Evolutionary conservation across 2,329 filamentous ascomycete genomes (phyloP).

Genomic region (Magnaporthiopsis poae): DNA sequence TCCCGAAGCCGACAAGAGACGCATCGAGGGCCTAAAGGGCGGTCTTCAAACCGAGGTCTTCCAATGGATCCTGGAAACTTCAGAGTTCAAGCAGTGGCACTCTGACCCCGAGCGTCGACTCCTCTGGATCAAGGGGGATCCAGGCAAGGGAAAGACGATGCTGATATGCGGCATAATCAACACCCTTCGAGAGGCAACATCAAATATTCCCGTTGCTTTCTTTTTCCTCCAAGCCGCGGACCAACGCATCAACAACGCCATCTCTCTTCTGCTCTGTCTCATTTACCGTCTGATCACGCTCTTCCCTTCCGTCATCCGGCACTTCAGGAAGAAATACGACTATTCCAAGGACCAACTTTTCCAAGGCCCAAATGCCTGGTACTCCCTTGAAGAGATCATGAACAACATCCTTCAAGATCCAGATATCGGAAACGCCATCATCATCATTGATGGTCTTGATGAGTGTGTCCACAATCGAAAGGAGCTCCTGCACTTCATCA

Average conservation of each 20-base stretch:
- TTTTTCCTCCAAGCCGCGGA: slow-evolving; percentile 27
- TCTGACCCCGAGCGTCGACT: slow-evolving; percentile 13
- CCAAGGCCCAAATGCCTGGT: slow-evolving; percentile 27
- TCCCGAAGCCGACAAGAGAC: slow-evolving; percentile 32
- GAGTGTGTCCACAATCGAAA: slow-evolving; percentile 25
- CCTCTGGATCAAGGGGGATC: slow-evolving; percentile 29
- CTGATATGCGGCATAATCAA: slow-evolving; percentile 36
- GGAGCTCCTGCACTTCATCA: slow-evolving; percentile 2
- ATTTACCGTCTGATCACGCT: slow-evolving; percentile 21
- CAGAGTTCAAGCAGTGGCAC: slow-evolving; percentile 19
- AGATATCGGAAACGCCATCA: slow-evolving; percentile 19
- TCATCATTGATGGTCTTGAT: slow-evolving; percentile 39
- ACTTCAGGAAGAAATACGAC: slow-evolving; percentile 26
- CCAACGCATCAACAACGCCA: slow-evolving; percentile 19
- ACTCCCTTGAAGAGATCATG: slow-evolving; percentile 29
- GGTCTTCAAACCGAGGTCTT: slow-evolving; percentile 23
- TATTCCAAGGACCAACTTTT: slow-evolving; percentile 23
- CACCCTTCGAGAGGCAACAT: slow-evolving; percentile 30
- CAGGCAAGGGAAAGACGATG: slow-evolving; percentile 25
- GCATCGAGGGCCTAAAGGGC: slow-evolving; percentile 27
- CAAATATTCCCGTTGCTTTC: slow-evolving; percentile 13
- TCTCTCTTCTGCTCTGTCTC: slow-evolving; percentile 23
- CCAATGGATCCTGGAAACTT: slow-evolving; percentile 24
- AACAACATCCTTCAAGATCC: slow-evolving; percentile 28
- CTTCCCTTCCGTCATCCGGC: slow-evolving; percentile 22